Evolutionary conservation across 2,329 filamentous ascomycete genomes (phyloP), one percentile per base, ranked within the genome.

Genomic region (Corinectria fuckeliana): DNA sequence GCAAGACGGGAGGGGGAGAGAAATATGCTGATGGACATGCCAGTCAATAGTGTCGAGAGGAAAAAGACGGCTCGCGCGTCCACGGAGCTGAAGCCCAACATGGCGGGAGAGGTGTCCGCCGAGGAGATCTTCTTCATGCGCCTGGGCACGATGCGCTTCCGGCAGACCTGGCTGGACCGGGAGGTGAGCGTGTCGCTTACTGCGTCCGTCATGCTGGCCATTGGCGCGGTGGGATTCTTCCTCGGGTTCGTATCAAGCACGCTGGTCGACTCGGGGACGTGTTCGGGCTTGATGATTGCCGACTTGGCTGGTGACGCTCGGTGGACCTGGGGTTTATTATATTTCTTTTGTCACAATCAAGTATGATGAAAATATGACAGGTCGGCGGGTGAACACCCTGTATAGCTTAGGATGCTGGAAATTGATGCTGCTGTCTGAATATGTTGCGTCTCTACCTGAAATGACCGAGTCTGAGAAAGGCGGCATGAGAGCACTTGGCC

Each of bases 91-190:
- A 62, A 36, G 34, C 62, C 63, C 20, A 61, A 60, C 48, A 23
- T 47, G 49, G 28, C 34, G 7, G 61, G 61, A 42, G 63, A 63
- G 51, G 63, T 65, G 30, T 44, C 20, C 32, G 63, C 51, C 11
- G 63, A 65, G 44, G 63, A 65, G 50, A 52, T 65, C 48, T 65
- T 65, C 61, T 65, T 65, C 48, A 58, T 65, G 60, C 58, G 63
- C 10, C 30, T 65, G 42, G 58, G 57, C 26, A 65, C 58, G 16
- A 49, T 65, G 51, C 32, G n/a, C 32, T 18, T 36, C 32, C 32
- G 32, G n/a, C 32, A 63, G 52, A 59, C 52, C 21, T 65, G 63
- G 63, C 28, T 65, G 45, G 50, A 63, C 20, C 32, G 61, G 21
- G 63, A 65, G 41, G 58, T 65, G 30, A 65, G 63, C 61, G 52